phyloP scores from a whole-genome alignment of 2,329 filamentous ascomycete genomes.

The Colletotrichum sp. region DNA sequence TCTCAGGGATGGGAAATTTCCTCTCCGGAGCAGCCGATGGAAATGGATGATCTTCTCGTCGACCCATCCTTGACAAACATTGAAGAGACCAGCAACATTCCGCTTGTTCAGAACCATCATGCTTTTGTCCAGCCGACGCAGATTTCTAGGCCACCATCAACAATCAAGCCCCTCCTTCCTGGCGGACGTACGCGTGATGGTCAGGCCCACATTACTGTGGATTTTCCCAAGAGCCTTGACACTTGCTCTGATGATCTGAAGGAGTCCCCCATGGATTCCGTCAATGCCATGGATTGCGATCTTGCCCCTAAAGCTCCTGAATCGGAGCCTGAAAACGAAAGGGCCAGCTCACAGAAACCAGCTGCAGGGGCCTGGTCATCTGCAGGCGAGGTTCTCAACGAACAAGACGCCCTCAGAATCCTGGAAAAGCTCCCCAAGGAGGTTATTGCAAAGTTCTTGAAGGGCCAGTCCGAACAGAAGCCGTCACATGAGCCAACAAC shows the following conservation, averaged over 20 bases:
- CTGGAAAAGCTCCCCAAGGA: conserved; percentile 32
- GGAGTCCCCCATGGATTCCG: neutral
- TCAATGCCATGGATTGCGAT: neutral
- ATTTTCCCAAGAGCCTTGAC: neutral
- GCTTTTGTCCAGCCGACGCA: neutral
- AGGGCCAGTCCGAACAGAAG: conserved; percentile 23
- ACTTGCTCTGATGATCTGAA: neutral
- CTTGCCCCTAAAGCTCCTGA: neutral
- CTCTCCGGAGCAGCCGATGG: conserved; percentile 6
- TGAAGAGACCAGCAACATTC: neutral
- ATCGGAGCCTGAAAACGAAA: neutral
- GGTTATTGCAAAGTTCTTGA: conserved; percentile 29
- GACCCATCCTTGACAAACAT: neutral
- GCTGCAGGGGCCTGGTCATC: neutral
- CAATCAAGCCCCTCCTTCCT: neutral
- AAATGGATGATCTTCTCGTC: conserved; percentile 3
- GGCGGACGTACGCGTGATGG: neutral
- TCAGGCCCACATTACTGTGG: neutral
- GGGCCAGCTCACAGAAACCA: neutral
- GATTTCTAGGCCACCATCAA: neutral
- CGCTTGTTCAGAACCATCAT: neutral
- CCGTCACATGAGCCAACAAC: conserved; percentile 16
- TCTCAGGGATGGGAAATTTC: neutral
- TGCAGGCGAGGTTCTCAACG: neutral
- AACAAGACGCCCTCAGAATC: conserved; percentile 16